Percentiles rank a stretch among this genome's conserved stretches.
These are phyloP conservation scores for Coniochaeta prunicola DNA, from an alignment of 2,329 filamentous ascomycete genomes.

Conservation along the genomic window DNA sequence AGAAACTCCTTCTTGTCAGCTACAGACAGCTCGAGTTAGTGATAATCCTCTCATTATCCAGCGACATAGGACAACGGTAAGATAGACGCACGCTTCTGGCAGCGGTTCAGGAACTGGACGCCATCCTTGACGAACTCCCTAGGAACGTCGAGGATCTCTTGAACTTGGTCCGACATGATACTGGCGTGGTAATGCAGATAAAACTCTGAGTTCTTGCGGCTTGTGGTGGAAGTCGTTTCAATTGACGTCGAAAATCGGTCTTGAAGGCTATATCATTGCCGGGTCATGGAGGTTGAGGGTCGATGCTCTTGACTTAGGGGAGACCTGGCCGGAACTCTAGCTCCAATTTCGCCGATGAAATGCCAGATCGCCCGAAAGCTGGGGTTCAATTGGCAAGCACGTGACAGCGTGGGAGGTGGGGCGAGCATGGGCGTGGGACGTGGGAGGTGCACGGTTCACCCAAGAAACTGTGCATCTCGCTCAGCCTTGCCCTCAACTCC, in stretches of 20 bases:
- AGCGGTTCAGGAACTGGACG: constrained; percentile 55
- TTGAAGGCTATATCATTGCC: neutral
- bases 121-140: constrained; percentile 59
- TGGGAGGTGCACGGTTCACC: neutral
- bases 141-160: constrained; percentile 64
- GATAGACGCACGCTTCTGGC: constrained; percentile 48
- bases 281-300: neutral
- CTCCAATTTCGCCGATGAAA: neutral
- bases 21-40: constrained; percentile 11
- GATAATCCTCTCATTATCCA: neutral
- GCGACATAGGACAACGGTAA: neutral
- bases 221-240: neutral
- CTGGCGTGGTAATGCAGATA: constrained; percentile 7
- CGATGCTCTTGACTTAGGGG: neutral
- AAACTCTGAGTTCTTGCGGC: neutral
- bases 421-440: too few species aligned
- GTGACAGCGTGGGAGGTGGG: neutral
- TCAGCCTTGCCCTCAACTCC: neutral
- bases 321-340: constrained; percentile 1
- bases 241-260: neutral
- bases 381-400: neutral
- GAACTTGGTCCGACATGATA: constrained; percentile 59
- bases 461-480: neutral
- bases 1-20: constrained; percentile 46
- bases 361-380: constrained; percentile 1